Percentiles rank a stretch among this genome's conserved stretches.
These are phyloP conservation scores for Fusarium sp. DNA, from an alignment of 2,329 filamentous ascomycete genomes.

Conservation along the genomic window DNA sequence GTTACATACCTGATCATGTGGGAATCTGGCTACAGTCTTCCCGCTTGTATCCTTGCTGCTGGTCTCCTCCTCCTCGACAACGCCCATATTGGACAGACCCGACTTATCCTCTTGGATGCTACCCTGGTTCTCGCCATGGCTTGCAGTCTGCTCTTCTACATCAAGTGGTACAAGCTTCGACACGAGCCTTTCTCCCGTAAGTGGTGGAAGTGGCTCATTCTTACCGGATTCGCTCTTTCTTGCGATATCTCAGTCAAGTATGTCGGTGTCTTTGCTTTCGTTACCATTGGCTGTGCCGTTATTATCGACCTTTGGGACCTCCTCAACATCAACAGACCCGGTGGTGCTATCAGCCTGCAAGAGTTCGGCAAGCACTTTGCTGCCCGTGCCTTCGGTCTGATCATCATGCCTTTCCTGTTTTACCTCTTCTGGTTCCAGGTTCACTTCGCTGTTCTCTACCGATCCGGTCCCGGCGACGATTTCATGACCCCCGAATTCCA, in stretches of 20 bases:
- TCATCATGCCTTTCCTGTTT: conserved; percentile 93
- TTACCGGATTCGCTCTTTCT: conserved; percentile 93
- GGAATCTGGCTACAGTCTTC: conserved; percentile 97
- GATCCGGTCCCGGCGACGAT: conserved; percentile 94
- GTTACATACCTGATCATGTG: conserved; percentile 98
- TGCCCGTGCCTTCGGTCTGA: conserved; percentile 86
- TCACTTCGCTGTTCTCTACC: conserved; percentile 89
- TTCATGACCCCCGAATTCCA: conserved; percentile 99
- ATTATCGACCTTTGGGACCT: conserved; percentile 95
- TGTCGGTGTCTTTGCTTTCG: conserved; percentile 94
- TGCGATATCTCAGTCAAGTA: conserved; percentile 99
- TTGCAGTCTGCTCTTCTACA: conserved; percentile 90
- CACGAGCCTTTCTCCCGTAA: conserved; percentile 91
- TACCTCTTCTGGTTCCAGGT: conserved; percentile 99
- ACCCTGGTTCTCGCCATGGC: conserved; percentile 97
- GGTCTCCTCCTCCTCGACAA: conserved; percentile 95
- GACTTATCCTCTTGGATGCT: conserved; percentile 93
- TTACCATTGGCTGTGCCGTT: conserved; percentile 95
- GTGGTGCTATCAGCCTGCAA: conserved; percentile 81
- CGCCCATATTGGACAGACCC: conserved; percentile 95
- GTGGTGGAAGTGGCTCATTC: conserved; percentile 99
- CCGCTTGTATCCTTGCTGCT: conserved; percentile 88
- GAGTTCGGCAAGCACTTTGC: conserved; percentile 91
- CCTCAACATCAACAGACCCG: conserved; percentile 86
- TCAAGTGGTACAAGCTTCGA: conserved; percentile 97